Conservation (phyloP, 345 rosid genomes). For the thale cress (Arabidopsis thaliana) region TAIR10.1 NC_003070.9:2303001-2303500, state of each 20-base stretch:
- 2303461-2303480: neutral
- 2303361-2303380: conserved; percentile 42
- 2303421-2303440: conserved; percentile 26
- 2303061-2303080: neutral
- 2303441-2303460: conserved; percentile 10
- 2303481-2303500: conserved; percentile 17
- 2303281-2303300: conserved; percentile 33
- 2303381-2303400: conserved; percentile 42
- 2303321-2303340: conserved; percentile 38
- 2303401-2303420: conserved; percentile 21
- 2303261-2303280: neutral
- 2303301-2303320: conserved; percentile 45
- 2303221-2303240: conserved; percentile 7
- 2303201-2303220: conserved; percentile 18
- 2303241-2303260: conserved; percentile 7
- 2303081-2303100: neutral
- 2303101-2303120: neutral
- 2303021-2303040: conserved; percentile 5
- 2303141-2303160: conserved; percentile 25
- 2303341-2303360: conserved; percentile 26
- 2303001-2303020: neutral
- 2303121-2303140: conserved; percentile 13
- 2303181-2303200: conserved; percentile 42
- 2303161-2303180: conserved; percentile 21
- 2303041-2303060: neutral